Evolutionary conservation across 805 yeast species (phyloP), one percentile per base, ranked within the genome.

Genomic region (Candida mattraensis): DNA sequence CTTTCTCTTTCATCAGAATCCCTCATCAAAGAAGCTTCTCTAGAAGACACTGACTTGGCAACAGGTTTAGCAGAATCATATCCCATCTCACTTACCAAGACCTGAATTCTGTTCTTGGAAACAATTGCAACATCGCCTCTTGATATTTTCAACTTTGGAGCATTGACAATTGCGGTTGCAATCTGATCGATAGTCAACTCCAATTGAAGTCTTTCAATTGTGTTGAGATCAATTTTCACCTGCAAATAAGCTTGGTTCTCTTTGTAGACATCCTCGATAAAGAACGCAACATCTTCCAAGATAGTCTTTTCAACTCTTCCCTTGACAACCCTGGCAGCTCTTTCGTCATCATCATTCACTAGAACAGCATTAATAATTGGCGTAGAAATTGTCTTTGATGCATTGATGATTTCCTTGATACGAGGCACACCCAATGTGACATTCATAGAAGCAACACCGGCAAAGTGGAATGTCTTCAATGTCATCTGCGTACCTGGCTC

Each of bases 401-500:
- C 99, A 61, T 93, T 93, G 61, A 93, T 93, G 61, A 93, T 93
- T 70, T 93, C 99, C 66, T 93, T 93, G 60, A 93, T 91, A 76
- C 99, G 96, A 32, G 99, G 99, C 35, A 93, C 99, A 77, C 99
- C 99, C 50, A 93, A 76, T 0, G 99, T 93, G 48, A 91, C 96
- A 69, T 93, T 93, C 97, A 91, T 93, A 30, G 96, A 85, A 22
- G 99, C 98, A 39, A 93, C 99, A 74, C 99, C 99, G 54, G 99
- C 99, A 74, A 93, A 93, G 72, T 93, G 68, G 64, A 63, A 63
- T 51, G 82, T 76, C 58, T 76, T 76, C 60, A 76, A 74, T 4
- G 99, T 93, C 99, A 93, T 93, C 67, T 93, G 99, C 1, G 99
- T 93, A 61, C 98, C 99, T 15, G 99, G 99, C 59, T 91, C 99